Percentiles rank a stretch among this genome's conserved stretches.
These are phyloP conservation scores for Pythium plurisporium DNA, from an alignment of 352 stramenopile species.

Conservation along the genomic window DNA sequence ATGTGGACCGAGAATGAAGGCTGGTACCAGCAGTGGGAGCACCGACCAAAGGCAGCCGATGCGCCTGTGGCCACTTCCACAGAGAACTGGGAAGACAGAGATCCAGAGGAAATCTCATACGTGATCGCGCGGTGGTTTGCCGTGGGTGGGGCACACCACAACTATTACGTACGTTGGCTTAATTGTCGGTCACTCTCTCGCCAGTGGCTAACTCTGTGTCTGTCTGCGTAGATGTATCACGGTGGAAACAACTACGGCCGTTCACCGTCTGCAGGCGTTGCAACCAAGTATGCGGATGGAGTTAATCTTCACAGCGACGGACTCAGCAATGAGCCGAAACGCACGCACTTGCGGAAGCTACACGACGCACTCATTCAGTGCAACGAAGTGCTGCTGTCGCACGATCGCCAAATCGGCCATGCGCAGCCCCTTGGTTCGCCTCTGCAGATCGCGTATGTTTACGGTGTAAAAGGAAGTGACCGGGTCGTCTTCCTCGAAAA, in stretches of 20 bases:
- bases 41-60: conserved; percentile 7
- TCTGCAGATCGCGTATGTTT: conserved; percentile 46
- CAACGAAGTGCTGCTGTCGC: conserved; percentile 46
- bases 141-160: conserved; percentile 53
- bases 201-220: too few species aligned
- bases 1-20: conserved; percentile 79
- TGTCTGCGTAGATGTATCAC: conserved; percentile 57
- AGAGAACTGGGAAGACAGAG: conserved; percentile 41
- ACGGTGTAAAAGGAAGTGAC: conserved; percentile 18
- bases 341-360: conserved; percentile 56
- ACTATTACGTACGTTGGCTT: conserved; percentile 50
- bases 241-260: conserved; percentile 74
- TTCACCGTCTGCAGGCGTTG: conserved; percentile 50
- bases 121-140: conserved; percentile 65
- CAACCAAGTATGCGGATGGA: conserved; percentile 66
- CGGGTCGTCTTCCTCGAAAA: conserved; percentile 62
- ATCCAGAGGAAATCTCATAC: conserved; percentile 52
- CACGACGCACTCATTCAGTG: conserved; percentile 50
- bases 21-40: conserved; percentile 67
- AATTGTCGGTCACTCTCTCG: too few species aligned
- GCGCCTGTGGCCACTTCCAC: conserved; percentile 9
- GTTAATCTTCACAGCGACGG: conserved; percentile 64
- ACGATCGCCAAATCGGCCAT: conserved; percentile 47
- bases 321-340: conserved; percentile 68
- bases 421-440: conserved; percentile 21